Conservation (phyloP, 148 eudicot genomes). For the Silene conica region DNA sequence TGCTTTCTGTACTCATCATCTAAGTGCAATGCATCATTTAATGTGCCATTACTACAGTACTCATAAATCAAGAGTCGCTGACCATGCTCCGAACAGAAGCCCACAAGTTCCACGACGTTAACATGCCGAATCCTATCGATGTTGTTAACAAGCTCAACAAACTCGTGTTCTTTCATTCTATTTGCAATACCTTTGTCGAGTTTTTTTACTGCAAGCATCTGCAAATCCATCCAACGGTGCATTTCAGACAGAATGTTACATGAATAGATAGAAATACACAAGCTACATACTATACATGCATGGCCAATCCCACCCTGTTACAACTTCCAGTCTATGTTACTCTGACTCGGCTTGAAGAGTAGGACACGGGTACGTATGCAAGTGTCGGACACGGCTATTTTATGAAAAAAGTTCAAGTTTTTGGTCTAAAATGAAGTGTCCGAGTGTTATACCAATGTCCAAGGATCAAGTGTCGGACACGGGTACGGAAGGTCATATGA, state of each 20-base stretch:
- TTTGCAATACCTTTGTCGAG: constrained; percentile 65
- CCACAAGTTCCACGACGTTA: constrained; percentile 81
- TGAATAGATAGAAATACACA: too few relatives aligned
- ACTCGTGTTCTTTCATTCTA: constrained; percentile 73
- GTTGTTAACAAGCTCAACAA: constrained; percentile 68
- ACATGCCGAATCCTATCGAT: constrained; percentile 82
- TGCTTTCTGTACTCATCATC: constrained; percentile 73
- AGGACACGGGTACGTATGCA: too few relatives aligned
- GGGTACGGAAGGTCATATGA: too few relatives aligned
- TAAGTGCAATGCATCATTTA: constrained; percentile 82
- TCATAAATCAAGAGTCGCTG: constrained; percentile 82
- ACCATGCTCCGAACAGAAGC: constrained; percentile 86
- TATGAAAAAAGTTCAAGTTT: too few relatives aligned
- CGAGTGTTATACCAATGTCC: too few relatives aligned
- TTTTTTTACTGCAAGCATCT: constrained; percentile 85
- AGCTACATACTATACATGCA: too few relatives aligned
- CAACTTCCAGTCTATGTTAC: too few relatives aligned
- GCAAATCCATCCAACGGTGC: constrained; percentile 26
- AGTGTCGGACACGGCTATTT: too few relatives aligned
- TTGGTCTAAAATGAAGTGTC: too few relatives aligned
- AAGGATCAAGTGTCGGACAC: too few relatives aligned
- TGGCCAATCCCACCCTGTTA: not conserved
- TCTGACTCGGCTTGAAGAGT: too few relatives aligned
- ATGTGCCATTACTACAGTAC: constrained; percentile 70
- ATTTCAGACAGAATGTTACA: not conserved